These are phyloP conservation scores for Emergomyces orientalis DNA, from an alignment of 2,329 filamentous ascomycete genomes.

Conservation along the genomic window DNA sequence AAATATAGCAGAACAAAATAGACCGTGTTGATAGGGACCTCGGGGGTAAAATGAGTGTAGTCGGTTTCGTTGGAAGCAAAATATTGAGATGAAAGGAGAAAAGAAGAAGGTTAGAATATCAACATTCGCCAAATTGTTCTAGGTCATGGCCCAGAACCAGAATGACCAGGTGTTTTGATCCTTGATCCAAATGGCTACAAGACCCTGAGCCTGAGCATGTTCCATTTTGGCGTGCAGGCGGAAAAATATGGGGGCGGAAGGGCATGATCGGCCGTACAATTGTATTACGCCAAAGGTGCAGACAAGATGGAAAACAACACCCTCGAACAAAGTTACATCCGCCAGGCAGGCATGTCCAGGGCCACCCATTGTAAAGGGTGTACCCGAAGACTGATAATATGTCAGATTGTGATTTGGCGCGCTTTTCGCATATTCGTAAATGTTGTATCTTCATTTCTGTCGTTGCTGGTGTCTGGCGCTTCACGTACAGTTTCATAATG, in stretches of 20 bases:
- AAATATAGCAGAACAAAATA: background rate
- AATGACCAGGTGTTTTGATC: background rate
- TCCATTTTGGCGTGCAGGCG: background rate
- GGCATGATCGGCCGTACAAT: background rate
- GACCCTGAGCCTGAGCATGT: background rate
- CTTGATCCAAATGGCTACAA: background rate
- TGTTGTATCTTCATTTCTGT: too few species aligned
- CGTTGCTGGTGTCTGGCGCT: background rate
- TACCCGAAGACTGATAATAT: background rate
- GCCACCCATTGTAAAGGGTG: background rate
- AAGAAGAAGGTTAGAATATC: background rate
- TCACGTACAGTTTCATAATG: too few species aligned
- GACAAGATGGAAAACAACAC: background rate
- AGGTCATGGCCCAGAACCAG: background rate
- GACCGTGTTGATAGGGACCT: background rate
- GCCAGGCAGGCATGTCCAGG: background rate
- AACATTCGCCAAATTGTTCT: background rate
- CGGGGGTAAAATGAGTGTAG: background rate
- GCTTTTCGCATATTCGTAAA: background rate
- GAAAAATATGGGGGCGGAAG: background rate
- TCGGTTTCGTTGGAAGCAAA: background rate
- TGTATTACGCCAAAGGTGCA: background rate
- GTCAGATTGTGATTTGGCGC: background rate
- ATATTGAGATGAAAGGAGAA: background rate
- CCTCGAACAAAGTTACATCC: background rate